Percentiles rank a stretch among this genome's conserved stretches.
These are phyloP conservation scores for Salmacisia buchloeana DNA, from an alignment of 1,284 basidiomycete species.

Conservation along the genomic window DNA sequence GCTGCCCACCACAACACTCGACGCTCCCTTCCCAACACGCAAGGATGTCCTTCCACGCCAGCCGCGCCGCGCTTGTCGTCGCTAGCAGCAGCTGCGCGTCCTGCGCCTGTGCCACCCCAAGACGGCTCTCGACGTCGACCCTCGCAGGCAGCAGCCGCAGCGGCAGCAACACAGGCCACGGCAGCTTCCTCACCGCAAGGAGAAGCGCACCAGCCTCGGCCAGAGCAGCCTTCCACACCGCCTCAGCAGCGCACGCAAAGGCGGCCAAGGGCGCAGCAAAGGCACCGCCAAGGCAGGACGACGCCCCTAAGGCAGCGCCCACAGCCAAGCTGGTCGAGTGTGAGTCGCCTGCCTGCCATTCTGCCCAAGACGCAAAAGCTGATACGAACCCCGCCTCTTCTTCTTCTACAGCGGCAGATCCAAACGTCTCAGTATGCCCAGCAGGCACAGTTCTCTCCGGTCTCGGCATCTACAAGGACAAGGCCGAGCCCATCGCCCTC, in stretches of 20 bases:
- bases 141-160: not conserved
- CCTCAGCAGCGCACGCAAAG: not conserved
- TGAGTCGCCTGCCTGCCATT: not conserved
- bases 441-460: conserved; percentile 70
- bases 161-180: not conserved
- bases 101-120: no score
- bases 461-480: conserved; percentile 74
- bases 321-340: conserved; percentile 2
- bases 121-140: not conserved
- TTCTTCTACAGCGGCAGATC: not conserved
- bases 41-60: no score
- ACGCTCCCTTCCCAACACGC: no score
- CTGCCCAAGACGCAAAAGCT: not conserved
- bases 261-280: not conserved
- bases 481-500: conserved; percentile 70
- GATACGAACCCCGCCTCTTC: not conserved
- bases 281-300: not conserved
- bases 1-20: no score
- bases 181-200: not conserved
- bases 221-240: not conserved
- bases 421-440: conserved; percentile 32
- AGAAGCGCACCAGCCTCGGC: not conserved
- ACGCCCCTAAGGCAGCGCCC: not conserved
- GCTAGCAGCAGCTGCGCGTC: not conserved
- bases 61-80: not conserved